Base-by-base conservation (phyloP, 345 rosid genomes). In the Anacardium occidentale region DNA sequence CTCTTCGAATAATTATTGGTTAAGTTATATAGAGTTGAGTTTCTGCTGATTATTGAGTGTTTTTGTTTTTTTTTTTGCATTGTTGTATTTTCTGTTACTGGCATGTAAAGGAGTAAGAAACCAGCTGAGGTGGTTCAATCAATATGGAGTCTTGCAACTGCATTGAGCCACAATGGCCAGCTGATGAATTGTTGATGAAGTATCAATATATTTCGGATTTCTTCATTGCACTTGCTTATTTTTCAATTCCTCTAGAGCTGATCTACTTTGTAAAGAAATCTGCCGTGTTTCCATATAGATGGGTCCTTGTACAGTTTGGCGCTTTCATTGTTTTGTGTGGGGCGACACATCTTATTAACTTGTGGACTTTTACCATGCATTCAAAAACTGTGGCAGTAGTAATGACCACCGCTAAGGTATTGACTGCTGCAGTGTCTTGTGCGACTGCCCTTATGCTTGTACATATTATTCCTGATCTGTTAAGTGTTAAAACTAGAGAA, bases 221-320 rank as follows among this genome's bases (percentile, higher is more conserved):
- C 91, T 91, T 96, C 74, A 96, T 96, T 54, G 99, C 99, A 4
- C 80, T 96, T 73, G 99, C 99, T 9, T 96, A 96, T 74, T 96
- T 96, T 69, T 96, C 99, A 2, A 96, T 96, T 75, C 99, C 99
- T 64, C 79, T 95, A 2, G 99, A 96, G 85, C 83, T 96, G 57
- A 91, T 96, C 51, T 96, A 96, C 77, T 96, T 96, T 57, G 99
- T 96, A 69, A 96, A 96, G 87, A 93, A 96, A 79, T 96, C 99
- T 24, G 83, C 96, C 0, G 90, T 93, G 21, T 93, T 96, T 64
- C 98, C 99, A 3, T 96, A 96, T 71, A 77, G 91, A 84, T 96
- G 99, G 98, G 99, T 96, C 25, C 99, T 96, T 55, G 98, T 96
- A 64, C 99, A 96, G 82, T 96, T 96, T 51, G 99, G 99, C 56